phyloP scores from a whole-genome alignment of 805 yeast genomes.

The Candida insectorum region DNA sequence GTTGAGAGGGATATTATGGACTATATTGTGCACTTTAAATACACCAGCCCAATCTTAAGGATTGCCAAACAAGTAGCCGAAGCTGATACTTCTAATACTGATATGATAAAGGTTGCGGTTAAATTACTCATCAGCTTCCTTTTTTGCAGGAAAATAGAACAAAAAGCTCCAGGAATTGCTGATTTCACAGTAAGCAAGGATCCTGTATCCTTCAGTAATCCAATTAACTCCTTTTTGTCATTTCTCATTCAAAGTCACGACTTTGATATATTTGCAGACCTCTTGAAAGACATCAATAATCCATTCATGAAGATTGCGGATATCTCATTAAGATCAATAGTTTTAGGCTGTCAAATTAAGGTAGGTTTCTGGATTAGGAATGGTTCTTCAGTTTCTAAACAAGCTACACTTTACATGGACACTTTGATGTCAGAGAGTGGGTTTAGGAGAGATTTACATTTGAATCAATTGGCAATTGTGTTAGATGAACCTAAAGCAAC shows the following conservation, averaged over 20 bases:
- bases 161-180: constrained; percentile 27
- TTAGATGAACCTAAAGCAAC: constrained; percentile 35
- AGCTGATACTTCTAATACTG: constrained; percentile 8
- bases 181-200: constrained; percentile 45
- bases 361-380: constrained; percentile 74
- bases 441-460: constrained; percentile 42
- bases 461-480: constrained; percentile 43
- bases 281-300: constrained; percentile 11
- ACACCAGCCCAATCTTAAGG: constrained; percentile 42
- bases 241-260: constrained; percentile 35
- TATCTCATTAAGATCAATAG: constrained; percentile 56
- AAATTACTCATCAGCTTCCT: constrained; percentile 26
- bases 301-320: constrained; percentile 52
- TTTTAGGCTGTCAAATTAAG: constrained; percentile 57
- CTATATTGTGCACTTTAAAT: constrained; percentile 48
- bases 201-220: constrained; percentile 56
- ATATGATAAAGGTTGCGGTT: constrained; percentile 30
- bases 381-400: constrained; percentile 53
- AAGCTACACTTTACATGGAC: constrained; percentile 48
- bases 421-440: constrained; percentile 38
- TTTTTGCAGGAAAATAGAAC: constrained; percentile 17
- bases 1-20: constrained; percentile 55
- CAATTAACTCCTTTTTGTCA: constrained; percentile 56
- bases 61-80: constrained; percentile 36
- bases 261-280: constrained; percentile 14